Conservation (phyloP, 2,329 filamentous ascomycete species). For the Niveomyces coronatus region DNA sequence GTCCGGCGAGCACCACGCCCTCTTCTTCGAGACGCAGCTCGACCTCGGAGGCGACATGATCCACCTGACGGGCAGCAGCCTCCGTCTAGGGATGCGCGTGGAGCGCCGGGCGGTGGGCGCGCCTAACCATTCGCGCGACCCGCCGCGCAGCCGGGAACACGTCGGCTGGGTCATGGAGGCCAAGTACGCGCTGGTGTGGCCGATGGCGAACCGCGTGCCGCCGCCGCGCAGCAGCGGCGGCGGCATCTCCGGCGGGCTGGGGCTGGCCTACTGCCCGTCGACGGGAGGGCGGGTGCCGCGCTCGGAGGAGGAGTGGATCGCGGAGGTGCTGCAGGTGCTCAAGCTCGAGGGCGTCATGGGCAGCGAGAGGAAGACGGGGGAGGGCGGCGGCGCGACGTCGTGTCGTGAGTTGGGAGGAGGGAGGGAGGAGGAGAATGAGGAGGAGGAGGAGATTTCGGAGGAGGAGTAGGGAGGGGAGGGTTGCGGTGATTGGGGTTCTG, state of each 20-base stretch:
- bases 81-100: not conserved
- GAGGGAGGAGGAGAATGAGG: not conserved
- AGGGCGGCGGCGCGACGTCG: not conserved
- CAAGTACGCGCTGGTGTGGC: not conserved
- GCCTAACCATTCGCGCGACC: not conserved
- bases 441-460: slow-evolving; percentile 1
- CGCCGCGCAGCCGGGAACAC: slow-evolving; percentile 3
- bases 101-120: not conserved
- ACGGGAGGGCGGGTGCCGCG: not conserved
- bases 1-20: not conserved
- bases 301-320: not conserved
- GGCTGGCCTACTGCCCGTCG: too few relatives aligned
- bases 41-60: slow-evolving; percentile 3
- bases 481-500: not conserved
- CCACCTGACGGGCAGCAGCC: not conserved
- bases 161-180: slow-evolving; percentile 2
- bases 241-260: not conserved
- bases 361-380: not conserved
- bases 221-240: not conserved
- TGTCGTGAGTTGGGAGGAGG: not conserved
- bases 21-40: slow-evolving; percentile 7
- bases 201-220: not conserved
- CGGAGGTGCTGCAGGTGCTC: not conserved
- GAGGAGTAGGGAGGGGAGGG: not conserved
- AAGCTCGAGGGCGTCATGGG: not conserved